Evolutionary conservation across 805 yeast species (phyloP).

Genomic region (Candida glaebosa): DNA sequence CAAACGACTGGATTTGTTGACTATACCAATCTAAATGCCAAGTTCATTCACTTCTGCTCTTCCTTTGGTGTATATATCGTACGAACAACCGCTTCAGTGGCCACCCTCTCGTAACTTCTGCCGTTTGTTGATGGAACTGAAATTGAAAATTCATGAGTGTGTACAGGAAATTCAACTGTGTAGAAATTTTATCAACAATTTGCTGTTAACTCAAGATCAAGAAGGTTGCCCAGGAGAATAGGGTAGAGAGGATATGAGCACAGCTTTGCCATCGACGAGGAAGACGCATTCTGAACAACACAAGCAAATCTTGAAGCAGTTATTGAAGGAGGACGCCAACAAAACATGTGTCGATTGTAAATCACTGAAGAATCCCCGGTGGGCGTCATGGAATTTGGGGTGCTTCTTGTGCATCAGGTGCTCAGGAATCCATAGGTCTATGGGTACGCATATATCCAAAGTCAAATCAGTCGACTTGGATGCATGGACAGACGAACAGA

Average conservation of each 20-base stretch:
- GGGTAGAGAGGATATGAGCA: conserved; percentile 4
- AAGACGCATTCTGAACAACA: conserved; percentile 50
- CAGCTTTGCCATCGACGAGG: conserved; percentile 41
- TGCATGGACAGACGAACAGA: conserved; percentile 94
- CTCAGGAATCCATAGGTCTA: conserved; percentile 90
- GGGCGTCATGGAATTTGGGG: conserved; percentile 98
- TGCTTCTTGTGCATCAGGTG: conserved; percentile 91
- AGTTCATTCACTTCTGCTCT: conserved; percentile 2
- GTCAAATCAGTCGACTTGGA: conserved; percentile 94
- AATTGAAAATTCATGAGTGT: too few species aligned
- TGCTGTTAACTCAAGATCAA: background rate
- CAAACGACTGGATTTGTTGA: background rate
- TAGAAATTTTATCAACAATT: background rate
- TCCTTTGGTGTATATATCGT: background rate
- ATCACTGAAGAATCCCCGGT: conserved; percentile 82
- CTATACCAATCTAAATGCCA: background rate
- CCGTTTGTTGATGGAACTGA: too few species aligned
- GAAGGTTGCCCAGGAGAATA: background rate
- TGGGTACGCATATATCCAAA: conserved; percentile 93
- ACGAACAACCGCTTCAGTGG: too few species aligned
- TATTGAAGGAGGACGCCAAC: conserved; percentile 76
- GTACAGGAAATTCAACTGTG: background rate
- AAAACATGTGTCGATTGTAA: conserved; percentile 90
- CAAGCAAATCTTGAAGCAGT: conserved; percentile 67
- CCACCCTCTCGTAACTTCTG: too few species aligned